Conservation (phyloP, 2,329 filamentous ascomycete genomes). For the Cadophora gregata region DNA sequence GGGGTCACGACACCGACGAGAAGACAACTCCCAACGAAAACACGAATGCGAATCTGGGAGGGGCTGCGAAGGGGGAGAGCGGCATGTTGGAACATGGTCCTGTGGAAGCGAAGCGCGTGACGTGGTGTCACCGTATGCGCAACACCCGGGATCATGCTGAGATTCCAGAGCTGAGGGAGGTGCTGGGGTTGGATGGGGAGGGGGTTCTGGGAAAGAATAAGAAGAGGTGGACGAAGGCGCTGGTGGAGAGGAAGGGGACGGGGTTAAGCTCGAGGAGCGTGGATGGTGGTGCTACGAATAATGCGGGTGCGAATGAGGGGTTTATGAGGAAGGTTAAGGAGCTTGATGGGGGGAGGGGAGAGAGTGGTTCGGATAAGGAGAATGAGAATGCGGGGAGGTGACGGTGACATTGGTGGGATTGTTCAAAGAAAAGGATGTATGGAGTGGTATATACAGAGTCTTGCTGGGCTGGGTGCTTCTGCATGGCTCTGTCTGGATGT, state of each 20-base stretch:
- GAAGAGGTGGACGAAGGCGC: conserved; percentile 55
- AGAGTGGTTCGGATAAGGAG: not conserved
- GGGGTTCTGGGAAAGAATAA: conserved; percentile 47
- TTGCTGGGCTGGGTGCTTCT: not conserved
- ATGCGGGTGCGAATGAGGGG: conserved; percentile 9
- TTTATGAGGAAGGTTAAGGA: conserved; percentile 11
- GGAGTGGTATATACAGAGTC: too few relatives aligned
- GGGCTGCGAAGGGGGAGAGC: conserved; percentile 24
- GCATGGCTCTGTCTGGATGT: not conserved
- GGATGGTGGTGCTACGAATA: not conserved
- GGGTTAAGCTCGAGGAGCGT: conserved; percentile 48
- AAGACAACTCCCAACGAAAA: not conserved
- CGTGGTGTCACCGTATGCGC: conserved; percentile 84
- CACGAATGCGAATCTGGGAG: not conserved
- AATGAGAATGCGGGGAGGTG: too few relatives aligned
- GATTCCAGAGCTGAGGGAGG: conserved; percentile 66
- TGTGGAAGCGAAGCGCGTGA: conserved; percentile 64
- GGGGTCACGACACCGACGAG: too few relatives aligned
- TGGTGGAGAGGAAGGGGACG: conserved; percentile 58
- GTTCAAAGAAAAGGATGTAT: not conserved
- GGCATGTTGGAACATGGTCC: conserved; percentile 27
- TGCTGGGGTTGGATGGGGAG: conserved; percentile 62
- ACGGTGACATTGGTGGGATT: not conserved
- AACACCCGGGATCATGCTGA: conserved; percentile 80
- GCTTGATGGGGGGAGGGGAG: conserved; percentile 4